Percentiles rank a stretch among this genome's conserved stretches.
Conservation (phyloP, 1,284 basidiomycete genomes). For the Heterobasidion annosum region DNA sequence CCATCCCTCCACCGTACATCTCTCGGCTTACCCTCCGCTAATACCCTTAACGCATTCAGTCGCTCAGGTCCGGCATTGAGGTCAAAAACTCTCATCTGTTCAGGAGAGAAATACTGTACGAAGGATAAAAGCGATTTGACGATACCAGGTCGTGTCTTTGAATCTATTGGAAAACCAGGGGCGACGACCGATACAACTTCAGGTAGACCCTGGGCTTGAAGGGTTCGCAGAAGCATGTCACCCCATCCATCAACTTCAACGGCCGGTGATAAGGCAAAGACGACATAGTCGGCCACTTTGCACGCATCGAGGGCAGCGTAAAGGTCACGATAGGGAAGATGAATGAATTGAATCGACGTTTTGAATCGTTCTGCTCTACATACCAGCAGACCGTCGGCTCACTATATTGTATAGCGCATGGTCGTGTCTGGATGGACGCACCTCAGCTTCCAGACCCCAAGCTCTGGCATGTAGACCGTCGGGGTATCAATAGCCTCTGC, state of each 20-base stretch:
- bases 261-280: conserved; percentile 76
- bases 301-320: conserved; percentile 83
- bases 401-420: conserved; percentile 8
- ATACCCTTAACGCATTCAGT: conserved; percentile 59
- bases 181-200: conserved; percentile 60
- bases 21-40: conserved; percentile 75
- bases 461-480: conserved; percentile 38
- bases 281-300: conserved; percentile 86
- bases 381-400: neutral
- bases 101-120: conserved; percentile 90
- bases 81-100: conserved; percentile 62
- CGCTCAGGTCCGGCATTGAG: conserved; percentile 56
- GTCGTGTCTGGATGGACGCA: conserved; percentile 23
- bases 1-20: conserved; percentile 80
- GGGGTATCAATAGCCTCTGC: conserved; percentile 57
- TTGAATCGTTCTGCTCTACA: conserved; percentile 78
- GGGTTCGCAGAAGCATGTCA: conserved; percentile 82
- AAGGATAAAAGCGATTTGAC: conserved; percentile 88
- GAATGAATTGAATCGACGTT: conserved; percentile 82
- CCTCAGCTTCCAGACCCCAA: conserved; percentile 61
- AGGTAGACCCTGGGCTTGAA: conserved; percentile 77
- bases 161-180: conserved; percentile 35
- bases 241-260: conserved; percentile 84
- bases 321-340: conserved; percentile 60
- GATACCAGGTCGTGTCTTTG: conserved; percentile 57